Percentiles rank a stretch among this genome's conserved stretches.
Conservation (phyloP, 176 grass and related monocot species). For the Rhynchospora tenuis region DNA sequence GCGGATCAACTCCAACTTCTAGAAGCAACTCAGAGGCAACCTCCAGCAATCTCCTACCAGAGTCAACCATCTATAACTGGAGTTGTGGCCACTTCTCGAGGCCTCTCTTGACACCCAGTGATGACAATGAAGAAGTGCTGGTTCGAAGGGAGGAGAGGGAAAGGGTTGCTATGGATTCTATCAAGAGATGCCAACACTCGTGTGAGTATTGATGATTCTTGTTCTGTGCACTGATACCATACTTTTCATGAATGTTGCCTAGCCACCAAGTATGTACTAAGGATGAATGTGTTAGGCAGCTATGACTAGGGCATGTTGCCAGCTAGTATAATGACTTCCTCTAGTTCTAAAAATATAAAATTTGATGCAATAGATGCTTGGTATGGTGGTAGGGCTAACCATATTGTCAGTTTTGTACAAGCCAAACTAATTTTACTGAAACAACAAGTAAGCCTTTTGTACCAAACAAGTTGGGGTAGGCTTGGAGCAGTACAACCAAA, state of each 20-base stretch:
- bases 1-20: slow-evolving; percentile 1
- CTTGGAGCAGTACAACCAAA: too few relatives aligned
- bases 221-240: neutral
- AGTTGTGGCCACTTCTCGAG: slow-evolving; percentile 96
- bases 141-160: slow-evolving; percentile 85
- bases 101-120: slow-evolving; percentile 68
- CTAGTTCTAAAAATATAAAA: neutral
- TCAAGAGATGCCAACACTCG: slow-evolving; percentile 79
- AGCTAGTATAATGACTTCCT: neutral
- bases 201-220: slow-evolving; percentile 50
- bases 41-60: slow-evolving; percentile 39
- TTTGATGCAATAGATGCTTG: neutral
- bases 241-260: neutral
- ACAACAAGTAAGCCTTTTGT: too few relatives aligned
- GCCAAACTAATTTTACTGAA: too few relatives aligned
- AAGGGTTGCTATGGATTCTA: slow-evolving; percentile 58
- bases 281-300: neutral
- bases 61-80: slow-evolving; percentile 93
- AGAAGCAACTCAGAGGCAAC: slow-evolving; percentile 29
- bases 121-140: slow-evolving; percentile 75
- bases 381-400: neutral
- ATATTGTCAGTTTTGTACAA: neutral
- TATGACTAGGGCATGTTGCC: neutral
- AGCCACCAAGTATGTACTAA: neutral
- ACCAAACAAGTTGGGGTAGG: too few relatives aligned